These are phyloP conservation scores for Leptographium lundbergii DNA, from an alignment of 2,329 filamentous ascomycete species.

Conservation along the genomic window DNA sequence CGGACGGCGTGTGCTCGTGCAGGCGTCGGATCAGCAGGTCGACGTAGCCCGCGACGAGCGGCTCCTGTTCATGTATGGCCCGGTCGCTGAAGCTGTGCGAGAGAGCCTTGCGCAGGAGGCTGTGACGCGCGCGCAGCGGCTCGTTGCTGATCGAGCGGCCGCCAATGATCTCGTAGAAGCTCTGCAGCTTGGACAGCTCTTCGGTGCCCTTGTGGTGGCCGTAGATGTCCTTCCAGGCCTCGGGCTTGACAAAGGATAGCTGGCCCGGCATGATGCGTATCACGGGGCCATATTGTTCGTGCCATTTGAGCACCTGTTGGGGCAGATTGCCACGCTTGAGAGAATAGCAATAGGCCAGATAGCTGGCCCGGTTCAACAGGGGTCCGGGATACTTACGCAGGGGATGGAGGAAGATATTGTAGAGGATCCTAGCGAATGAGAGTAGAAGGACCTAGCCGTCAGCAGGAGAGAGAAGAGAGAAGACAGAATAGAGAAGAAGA, in stretches of 20 bases:
- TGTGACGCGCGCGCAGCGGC: conserved; percentile 19
- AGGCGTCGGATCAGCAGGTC: conserved; percentile 22
- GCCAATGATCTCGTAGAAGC: conserved; percentile 7
- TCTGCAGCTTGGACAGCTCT: conserved; percentile 8
- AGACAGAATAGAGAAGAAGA: no score
- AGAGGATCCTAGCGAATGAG: conserved; percentile 6
- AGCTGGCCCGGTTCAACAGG: conserved; percentile 14
- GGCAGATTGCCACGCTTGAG: conserved; percentile 7
- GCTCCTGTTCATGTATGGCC: conserved; percentile 27
- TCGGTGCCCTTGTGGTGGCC: conserved; percentile 12
- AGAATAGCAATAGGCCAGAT: neutral
- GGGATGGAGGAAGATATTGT: conserved; percentile 23
- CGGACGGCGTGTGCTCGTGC: conserved; percentile 8
- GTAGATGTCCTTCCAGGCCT: conserved; percentile 26
- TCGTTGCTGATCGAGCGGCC: conserved; percentile 13
- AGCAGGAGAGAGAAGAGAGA: no score
- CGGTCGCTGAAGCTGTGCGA: conserved; percentile 26
- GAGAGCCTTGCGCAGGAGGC: conserved; percentile 19
- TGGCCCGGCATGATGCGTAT: conserved; percentile 29
- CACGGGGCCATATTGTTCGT: conserved; percentile 23
- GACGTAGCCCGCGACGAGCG: conserved; percentile 25
- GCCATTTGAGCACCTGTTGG: conserved; percentile 9
- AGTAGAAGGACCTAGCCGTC: neutral
- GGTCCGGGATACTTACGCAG: conserved; percentile 21
- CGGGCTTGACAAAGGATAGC: conserved; percentile 23